Evolutionary conservation across 345 rosid species (phyloP), one percentile per base, ranked within the genome.

Genomic region (Syzygium oleosum): DNA sequence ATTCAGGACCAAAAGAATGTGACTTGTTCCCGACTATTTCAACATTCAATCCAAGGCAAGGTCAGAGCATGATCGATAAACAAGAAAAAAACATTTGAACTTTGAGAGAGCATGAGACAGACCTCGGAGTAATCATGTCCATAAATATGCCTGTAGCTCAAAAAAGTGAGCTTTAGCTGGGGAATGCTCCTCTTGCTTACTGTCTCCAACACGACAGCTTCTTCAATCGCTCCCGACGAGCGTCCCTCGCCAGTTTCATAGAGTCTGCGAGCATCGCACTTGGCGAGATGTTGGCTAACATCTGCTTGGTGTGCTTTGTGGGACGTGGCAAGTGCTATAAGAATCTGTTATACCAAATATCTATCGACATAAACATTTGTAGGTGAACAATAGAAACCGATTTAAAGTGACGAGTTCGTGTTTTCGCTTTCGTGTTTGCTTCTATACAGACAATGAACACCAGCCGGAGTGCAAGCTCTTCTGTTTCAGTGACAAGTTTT

Each of bases 241-340:
- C 92, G 87, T 87, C 95, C 94, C 84, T 93, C 92, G 88, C 95
- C 93, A 58, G 94, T 93, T 84, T 92, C 93, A 52, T 87, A 90
- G 23, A 95, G 90, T 89, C 96, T 92, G 88, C 84, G 92, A 2
- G 95, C 95, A 86, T 95, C 95, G 52, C 96, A 93, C 87, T 94
- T 91, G 38, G 94, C 94, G 12, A 93, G 51, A 54, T 93, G 95
- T 52, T 92, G 93, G 88, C 95, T 94, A 51, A 90, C 91, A 85
- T 95, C 96, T 22, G 84, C 93, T n/a, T 94, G 87, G 89, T 92
- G 96, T 46, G 96, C 95, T 90, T 92, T 92, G 91, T 95, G 98
- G 63, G 96, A 95, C 58, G 96, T 87, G 12, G 91, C 91, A 79
- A 95, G 84, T 21, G 98, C 98, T 85, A 90, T 90, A 4, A 94